Evolutionary conservation across 176 grass and related monocot genomes (phyloP), one percentile per base, ranked within the genome.

Genomic region (Eleusine coracana): DNA sequence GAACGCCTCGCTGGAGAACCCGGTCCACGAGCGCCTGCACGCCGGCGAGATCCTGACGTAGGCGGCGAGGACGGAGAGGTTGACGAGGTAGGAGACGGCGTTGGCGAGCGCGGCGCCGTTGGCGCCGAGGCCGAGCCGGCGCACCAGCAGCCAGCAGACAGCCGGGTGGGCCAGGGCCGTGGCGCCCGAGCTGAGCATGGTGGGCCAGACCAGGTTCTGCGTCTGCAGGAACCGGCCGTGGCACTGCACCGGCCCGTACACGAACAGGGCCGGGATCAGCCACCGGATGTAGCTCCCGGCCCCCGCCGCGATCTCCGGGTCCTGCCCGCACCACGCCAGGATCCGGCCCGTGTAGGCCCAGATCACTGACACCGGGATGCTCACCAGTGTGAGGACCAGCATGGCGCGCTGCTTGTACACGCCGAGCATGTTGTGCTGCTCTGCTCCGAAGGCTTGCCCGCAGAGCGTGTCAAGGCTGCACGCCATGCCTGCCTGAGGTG

Each of bases 141-240:
- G 82, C 72, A 93, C 91, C 78, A 93, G 23, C 13, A 83, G 1
- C 85, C 91, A 93, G 52, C 92, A 94, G 10, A 94, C 85, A 3
- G 50, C 68, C 39, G 83, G 60, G 81, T 94, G 92, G 42, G 77
- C 63, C n/a, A 75, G n/a, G 17, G 79, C 63, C 16, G 83, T 81
- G 6, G 77, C 50, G 16, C 46, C 86, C 5, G 88, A 66, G 77
- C 77, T 86, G 10, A 86, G 20, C 88, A 88, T 82, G 18, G 80
- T 65, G 1, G 85, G 85, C 68, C 80, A 34, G 37, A 88, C 79
- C 10, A 88, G 77, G 74, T 73, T 80, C 77, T 92, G 90, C 16
- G 90, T 56, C 58, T 92, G 90, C 62, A 92, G 45, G 70, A 69
- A 69, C 18, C 70, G 45, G 13, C 15, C 70, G 70, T 73, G 70